Evolutionary conservation across 2,329 filamentous ascomycete species (phyloP), one percentile per base, ranked within the genome.

Genomic region (Aspergillus calidoustus): DNA sequence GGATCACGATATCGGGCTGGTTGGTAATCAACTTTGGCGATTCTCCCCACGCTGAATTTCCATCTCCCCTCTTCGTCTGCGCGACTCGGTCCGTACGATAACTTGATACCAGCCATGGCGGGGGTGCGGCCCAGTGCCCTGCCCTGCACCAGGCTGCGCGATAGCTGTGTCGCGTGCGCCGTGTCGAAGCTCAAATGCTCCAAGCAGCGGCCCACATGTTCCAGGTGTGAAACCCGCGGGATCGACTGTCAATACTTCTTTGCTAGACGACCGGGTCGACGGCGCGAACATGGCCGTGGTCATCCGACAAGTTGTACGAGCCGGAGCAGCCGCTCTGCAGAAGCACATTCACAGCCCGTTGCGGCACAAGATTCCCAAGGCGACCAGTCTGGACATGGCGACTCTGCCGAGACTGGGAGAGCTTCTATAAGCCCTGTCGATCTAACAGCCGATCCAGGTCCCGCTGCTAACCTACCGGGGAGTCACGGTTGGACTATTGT

Each of bases 101-200:
- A 30, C 15, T 9, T 7, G 6, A 43, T 28, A 15, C 52, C 52
- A 11, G 13, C n/a, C 2, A 30, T 54, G 44, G 11, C 44, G 23
- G 22, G 34, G 22, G 43, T 38, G 30, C 31, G 34, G n/a, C 50
- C 30, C 41, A 34, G 49, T 28, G 49, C 49, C 34, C 34, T 41
- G 11, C 28, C 28, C 7, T 52, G 23, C 28, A 38, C 49, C 41
- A 76, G 75, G 57, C 61, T 77, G 30, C 72, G 77, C 31, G 72
- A 77, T 49, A 78, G 75, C 59, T 79, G 77, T 62, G 68, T 75
- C n/a, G 68, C 69, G 44, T 78, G 76, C 64, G 74, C 76, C 4
- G 60, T 62, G 17, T 77, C 76, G 22, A 78, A 79, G 66, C 66
- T 79, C 49, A 28, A 41, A 31, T 61, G 59, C 11, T 28, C 59